Conservation (phyloP, 169 alveolate species). For the Theileria parva region DNA sequence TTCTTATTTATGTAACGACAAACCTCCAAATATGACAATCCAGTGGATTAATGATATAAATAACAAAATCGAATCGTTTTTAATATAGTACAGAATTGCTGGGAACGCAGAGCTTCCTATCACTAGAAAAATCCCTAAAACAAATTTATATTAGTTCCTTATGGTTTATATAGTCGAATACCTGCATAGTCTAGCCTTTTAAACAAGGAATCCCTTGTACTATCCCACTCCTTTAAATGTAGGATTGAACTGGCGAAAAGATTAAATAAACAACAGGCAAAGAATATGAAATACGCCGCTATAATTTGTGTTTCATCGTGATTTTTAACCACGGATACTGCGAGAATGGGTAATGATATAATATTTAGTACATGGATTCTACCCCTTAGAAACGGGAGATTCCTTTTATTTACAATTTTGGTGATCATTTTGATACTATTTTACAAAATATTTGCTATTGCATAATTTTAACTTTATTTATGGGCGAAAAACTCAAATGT, state of each 20-base stretch:
- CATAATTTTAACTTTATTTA: not conserved
- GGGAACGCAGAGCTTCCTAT: conserved; percentile 78
- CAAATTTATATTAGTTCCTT: not conserved
- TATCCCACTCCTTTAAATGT: conserved; percentile 41
- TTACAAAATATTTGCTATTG: not conserved
- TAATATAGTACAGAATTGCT: conserved; percentile 38
- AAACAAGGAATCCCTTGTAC: not conserved
- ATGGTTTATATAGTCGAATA: not conserved
- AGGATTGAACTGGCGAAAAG: conserved; percentile 58
- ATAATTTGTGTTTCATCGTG: conserved; percentile 18
- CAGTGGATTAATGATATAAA: conserved; percentile 62
- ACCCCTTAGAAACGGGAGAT: conserved; percentile 68
- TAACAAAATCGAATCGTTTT: conserved; percentile 38
- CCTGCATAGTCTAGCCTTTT: conserved; percentile 29
- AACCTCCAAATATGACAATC: conserved; percentile 59
- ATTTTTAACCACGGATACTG: conserved; percentile 22
- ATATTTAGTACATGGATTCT: conserved; percentile 66
- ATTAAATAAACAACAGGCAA: conserved; percentile 50
- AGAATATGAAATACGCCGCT: conserved; percentile 27
- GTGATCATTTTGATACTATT: not conserved
- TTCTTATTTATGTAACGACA: conserved; percentile 7
- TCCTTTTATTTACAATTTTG: not conserved
- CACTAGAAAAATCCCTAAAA: conserved; percentile 73
- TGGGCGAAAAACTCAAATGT: not conserved
- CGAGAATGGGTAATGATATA: conserved; percentile 67